A percentile compares a stretch with the other conserved stretches of the same genome.
Conservation (phyloP, 192 early-diverging fungal genomes). For the Mortierella claussenii region DNA sequence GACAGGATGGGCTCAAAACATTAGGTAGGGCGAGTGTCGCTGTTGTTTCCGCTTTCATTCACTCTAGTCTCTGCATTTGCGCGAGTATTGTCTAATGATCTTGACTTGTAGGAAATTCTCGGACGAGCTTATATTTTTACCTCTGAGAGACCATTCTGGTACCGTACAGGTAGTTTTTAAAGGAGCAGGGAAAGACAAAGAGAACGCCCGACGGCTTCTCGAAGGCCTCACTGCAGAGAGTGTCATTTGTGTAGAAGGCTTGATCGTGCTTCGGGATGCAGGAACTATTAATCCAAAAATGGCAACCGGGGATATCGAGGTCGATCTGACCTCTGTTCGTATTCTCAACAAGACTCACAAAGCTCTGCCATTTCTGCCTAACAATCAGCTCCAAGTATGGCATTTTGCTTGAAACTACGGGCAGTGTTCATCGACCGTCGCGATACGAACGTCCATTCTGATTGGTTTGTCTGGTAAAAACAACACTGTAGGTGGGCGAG, state of each 20-base stretch:
- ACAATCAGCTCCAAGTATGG: conserved; percentile 59
- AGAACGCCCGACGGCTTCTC: conserved; percentile 50
- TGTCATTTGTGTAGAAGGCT: conserved; percentile 75
- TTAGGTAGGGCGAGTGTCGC: conserved; percentile 54
- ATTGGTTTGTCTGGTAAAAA: too few species aligned
- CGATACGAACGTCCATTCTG: too few species aligned
- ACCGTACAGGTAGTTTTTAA: conserved; percentile 77
- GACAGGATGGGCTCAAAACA: conserved; percentile 79
- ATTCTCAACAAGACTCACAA: conserved; percentile 77
- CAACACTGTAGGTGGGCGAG: conserved; percentile 83
- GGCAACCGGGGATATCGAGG: conserved; percentile 76
- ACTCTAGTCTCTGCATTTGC: neutral
- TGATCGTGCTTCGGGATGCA: conserved; percentile 66
- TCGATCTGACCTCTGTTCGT: conserved; percentile 65
- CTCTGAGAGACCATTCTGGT: conserved; percentile 82
- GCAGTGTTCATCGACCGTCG: too few species aligned
- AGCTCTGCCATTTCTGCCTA: conserved; percentile 69
- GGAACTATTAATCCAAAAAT: conserved; percentile 58
- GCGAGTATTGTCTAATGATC: neutral
- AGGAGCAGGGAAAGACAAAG: conserved; percentile 12
- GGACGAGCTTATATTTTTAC: conserved; percentile 77
- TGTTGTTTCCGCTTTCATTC: neutral
- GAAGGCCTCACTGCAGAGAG: conserved; percentile 73
- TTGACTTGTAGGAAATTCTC: conserved; percentile 67
- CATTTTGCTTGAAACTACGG: too few species aligned